Percentiles rank a stretch among this genome's conserved stretches.
Evolutionary conservation across 768 basidiomycete genomes (phyloP).

Genomic region (Naganishia onofrii): DNA sequence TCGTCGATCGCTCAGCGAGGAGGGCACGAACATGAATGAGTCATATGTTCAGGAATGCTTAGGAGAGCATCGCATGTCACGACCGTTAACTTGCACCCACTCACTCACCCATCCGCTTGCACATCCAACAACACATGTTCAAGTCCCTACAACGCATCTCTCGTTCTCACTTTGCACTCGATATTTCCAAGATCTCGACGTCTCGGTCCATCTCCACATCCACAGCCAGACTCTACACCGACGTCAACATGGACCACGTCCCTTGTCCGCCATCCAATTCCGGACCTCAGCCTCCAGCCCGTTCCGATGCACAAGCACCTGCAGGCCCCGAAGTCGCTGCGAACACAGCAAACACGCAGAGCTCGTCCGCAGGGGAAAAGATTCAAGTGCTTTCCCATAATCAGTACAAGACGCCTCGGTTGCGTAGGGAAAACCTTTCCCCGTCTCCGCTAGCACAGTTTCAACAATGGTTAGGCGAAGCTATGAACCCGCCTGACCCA

Average conservation of each 20-base stretch:
- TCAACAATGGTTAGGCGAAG: constrained; percentile 71
- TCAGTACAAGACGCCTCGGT: constrained; percentile 71
- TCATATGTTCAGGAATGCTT: no score
- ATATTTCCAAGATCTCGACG: not conserved
- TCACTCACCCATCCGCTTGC: not conserved
- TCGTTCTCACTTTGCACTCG: not conserved
- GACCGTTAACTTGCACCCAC: not conserved
- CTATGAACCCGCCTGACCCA: constrained; percentile 35
- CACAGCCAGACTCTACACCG: not conserved
- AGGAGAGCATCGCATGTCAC: no score
- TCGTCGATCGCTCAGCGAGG: no score
- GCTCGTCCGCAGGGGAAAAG: not conserved
- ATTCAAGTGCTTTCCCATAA: constrained; percentile 65
- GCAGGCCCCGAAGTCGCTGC: constrained; percentile 7
- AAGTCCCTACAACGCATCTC: not conserved
- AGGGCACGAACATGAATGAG: not conserved
- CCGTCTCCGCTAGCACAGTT: constrained; percentile 80
- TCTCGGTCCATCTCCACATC: not conserved
- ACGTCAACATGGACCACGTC: constrained; percentile 14
- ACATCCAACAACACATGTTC: not conserved
- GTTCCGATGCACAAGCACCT: constrained; percentile 15
- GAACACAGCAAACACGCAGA: not conserved
- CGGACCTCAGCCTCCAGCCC: constrained; percentile 9
- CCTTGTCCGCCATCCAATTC: constrained; percentile 9
- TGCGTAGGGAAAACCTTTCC: constrained; percentile 63